phyloP scores from a whole-genome alignment of 805 yeast genomes.

The Candida glaebosa region DNA sequence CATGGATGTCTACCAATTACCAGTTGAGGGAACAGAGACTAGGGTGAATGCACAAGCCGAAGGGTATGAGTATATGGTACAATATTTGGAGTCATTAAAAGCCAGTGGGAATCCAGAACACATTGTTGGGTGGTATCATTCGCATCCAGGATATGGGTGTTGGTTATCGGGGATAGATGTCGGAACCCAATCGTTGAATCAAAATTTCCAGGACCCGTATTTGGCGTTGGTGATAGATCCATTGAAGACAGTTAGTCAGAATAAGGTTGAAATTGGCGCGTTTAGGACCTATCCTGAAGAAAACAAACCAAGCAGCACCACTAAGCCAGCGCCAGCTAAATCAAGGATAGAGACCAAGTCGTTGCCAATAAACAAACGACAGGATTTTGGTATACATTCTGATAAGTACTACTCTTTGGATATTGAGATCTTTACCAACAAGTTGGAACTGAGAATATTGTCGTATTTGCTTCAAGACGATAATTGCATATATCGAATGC shows the following conservation, averaged over 20 bases:
- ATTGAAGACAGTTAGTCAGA: conserved; percentile 56
- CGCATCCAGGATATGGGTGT: conserved; percentile 97
- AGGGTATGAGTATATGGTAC: conserved; percentile 93
- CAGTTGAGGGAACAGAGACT: conserved; percentile 95
- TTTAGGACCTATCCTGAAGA: conserved; percentile 66
- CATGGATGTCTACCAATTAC: conserved; percentile 79
- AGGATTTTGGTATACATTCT: conserved; percentile 71
- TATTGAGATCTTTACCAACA: conserved; percentile 55
- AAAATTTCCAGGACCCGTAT: conserved; percentile 87
- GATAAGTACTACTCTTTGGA: conserved; percentile 65
- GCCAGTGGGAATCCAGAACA: conserved; percentile 49
- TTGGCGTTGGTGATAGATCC: conserved; percentile 89
- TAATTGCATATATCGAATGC: conserved; percentile 12
- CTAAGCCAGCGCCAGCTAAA: conserved; percentile 12
- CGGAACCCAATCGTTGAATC: conserved; percentile 81
- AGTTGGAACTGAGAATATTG: conserved; percentile 39
- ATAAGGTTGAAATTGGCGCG: conserved; percentile 81
- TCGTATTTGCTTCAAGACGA: conserved; percentile 16
- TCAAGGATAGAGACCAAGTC: conserved; percentile 1
- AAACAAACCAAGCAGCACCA: conserved; percentile 1
- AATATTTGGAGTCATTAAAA: conserved; percentile 56
- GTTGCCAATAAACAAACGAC: conserved; percentile 47
- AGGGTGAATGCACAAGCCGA: conserved; percentile 92
- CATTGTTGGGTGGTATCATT: conserved; percentile 95
- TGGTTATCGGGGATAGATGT: conserved; percentile 95